Conservation (phyloP, 768 basidiomycete species). For the Rhodocollybia butyracea region DNA sequence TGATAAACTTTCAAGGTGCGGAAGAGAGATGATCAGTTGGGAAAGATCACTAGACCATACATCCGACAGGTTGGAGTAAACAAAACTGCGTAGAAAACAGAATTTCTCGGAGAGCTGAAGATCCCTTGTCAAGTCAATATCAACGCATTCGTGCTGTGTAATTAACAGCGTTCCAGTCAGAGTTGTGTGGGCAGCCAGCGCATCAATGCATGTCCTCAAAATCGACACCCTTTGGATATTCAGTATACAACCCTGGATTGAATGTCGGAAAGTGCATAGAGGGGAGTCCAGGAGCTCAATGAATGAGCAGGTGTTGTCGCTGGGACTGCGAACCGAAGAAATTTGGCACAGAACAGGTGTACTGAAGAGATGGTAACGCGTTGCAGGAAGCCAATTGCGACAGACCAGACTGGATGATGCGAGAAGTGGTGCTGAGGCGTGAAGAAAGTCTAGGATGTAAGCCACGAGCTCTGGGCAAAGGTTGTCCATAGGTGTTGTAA, state of each 20-base stretch:
- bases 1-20: conserved; percentile 3
- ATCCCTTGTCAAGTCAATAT: not conserved
- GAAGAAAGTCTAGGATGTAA: conserved; percentile 2
- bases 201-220: not conserved
- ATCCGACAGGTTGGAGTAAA: not conserved
- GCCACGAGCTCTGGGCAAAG: conserved; percentile 2
- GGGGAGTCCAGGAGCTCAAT: conserved; percentile 4
- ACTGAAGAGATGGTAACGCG: conserved; percentile 7
- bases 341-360: conserved; percentile 4
- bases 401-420: conserved; percentile 3
- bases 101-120: conserved; percentile 1
- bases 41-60: not conserved
- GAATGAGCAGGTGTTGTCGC: not conserved
- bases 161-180: not conserved
- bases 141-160: not conserved
- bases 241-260: conserved; percentile 1
- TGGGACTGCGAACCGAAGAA: conserved; percentile 2
- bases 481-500: not conserved
- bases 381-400: conserved; percentile 4
- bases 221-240: not conserved
- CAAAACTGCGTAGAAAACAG: not conserved
- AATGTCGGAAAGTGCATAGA: conserved; percentile 4
- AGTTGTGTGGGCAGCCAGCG: not conserved
- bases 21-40: conserved; percentile 2
- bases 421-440: conserved; percentile 5